Percentiles rank a stretch among this genome's conserved stretches.
phyloP scores from a whole-genome alignment of 805 yeast species.

The Barnettozyma californica region DNA sequence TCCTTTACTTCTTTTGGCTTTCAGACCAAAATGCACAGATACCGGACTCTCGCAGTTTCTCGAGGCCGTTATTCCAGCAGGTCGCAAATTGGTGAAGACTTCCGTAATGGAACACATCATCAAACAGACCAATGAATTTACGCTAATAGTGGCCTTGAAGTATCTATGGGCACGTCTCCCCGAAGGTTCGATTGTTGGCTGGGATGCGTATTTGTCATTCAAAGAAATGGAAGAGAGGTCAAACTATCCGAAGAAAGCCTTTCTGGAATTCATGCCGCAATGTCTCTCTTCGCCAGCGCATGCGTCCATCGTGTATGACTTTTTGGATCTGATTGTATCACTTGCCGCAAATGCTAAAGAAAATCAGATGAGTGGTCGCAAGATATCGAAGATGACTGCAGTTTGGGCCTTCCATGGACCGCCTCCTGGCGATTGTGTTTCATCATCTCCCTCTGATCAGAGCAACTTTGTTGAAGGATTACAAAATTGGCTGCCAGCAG shows the following conservation, averaged over 20 bases:
- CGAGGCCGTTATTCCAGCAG: slow-evolving; percentile 52
- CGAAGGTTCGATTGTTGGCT: slow-evolving; percentile 73
- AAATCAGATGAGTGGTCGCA: slow-evolving; percentile 74
- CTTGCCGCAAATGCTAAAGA: slow-evolving; percentile 74
- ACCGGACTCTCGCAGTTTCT: slow-evolving; percentile 53
- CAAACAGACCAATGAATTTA: slow-evolving; percentile 55
- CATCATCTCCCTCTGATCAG: slow-evolving; percentile 7
- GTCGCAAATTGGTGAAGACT: slow-evolving; percentile 41
- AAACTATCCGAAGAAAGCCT: slow-evolving; percentile 66
- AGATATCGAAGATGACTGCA: slow-evolving; percentile 76
- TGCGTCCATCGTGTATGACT: slow-evolving; percentile 85
- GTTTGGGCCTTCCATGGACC: slow-evolving; percentile 76
- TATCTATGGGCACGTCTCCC: slow-evolving; percentile 87
- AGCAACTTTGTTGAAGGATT: slow-evolving; percentile 62
- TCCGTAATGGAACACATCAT: slow-evolving; percentile 41
- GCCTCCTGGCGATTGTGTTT: slow-evolving; percentile 9
- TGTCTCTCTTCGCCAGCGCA: slow-evolving; percentile 81
- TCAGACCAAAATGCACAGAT: slow-evolving; percentile 65
- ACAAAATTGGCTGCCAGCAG: slow-evolving; percentile 71
- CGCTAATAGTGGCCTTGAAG: slow-evolving; percentile 68
- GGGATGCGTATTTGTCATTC: slow-evolving; percentile 76
- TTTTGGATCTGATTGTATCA: slow-evolving; percentile 72
- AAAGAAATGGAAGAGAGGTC: slow-evolving; percentile 58
- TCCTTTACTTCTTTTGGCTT: slow-evolving; percentile 73
- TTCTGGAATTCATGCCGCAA: slow-evolving; percentile 76